Conservation (phyloP, 1,139 yeast genomes). For the Taphrina deformans region DNA sequence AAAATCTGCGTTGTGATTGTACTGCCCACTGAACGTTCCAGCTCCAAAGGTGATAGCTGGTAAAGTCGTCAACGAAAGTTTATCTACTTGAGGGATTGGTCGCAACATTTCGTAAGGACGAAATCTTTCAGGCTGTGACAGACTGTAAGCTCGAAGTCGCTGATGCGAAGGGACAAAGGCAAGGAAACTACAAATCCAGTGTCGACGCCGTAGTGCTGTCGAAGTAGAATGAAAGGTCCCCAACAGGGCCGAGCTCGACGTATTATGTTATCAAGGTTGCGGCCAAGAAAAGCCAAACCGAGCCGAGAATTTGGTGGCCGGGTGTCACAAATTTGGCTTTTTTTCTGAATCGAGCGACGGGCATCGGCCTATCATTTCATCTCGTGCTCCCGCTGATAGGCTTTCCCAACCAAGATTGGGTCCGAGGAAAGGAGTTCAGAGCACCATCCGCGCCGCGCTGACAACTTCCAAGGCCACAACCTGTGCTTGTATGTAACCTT, state of each 20-base stretch:
- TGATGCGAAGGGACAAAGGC: not conserved
- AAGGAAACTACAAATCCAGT: too few species aligned
- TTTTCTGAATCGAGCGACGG: not conserved
- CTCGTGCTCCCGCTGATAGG: slow-evolving; percentile 5
- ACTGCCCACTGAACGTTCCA: slow-evolving; percentile 78
- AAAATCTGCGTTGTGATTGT: slow-evolving; percentile 60
- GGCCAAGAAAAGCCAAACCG: not conserved
- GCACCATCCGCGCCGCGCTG: not conserved
- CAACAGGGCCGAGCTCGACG: not conserved
- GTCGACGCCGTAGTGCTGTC: not conserved
- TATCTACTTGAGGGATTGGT: slow-evolving; percentile 4
- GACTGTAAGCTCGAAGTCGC: not conserved
- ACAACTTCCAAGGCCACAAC: not conserved
- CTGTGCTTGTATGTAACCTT: not conserved
- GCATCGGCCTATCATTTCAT: not conserved
- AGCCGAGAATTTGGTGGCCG: slow-evolving; percentile 1
- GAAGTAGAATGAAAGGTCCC: not conserved
- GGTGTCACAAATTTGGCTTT: not conserved
- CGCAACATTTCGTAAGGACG: not conserved
- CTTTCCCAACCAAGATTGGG: too few species aligned
- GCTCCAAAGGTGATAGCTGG: slow-evolving; percentile 79
- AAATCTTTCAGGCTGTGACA: not conserved
- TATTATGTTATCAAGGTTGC: slow-evolving; percentile 4
- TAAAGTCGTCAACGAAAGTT: slow-evolving; percentile 40
- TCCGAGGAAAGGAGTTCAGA: not conserved